A percentile compares a stretch with the other conserved stretches of the same genome.
phyloP scores from a whole-genome alignment of 164 flowering plant species.

The Magnolia sinica region DNA sequence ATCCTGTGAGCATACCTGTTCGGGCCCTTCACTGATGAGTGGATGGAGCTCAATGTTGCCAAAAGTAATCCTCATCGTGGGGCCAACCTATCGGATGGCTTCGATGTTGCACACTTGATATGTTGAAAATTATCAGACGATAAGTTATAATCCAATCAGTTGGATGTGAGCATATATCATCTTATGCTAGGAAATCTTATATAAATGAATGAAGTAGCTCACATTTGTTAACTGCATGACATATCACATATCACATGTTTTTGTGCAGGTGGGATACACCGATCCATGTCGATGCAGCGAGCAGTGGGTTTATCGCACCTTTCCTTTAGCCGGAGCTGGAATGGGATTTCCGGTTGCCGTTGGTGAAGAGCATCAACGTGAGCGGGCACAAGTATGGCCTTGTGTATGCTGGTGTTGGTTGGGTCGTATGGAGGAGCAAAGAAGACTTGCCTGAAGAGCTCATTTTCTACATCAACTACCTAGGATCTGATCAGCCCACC shows the following conservation, averaged over 20 bases:
- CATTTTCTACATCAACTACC: constrained; percentile 68
- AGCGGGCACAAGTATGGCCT: constrained; percentile 80
- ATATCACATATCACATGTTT: not conserved
- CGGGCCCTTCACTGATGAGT: no score
- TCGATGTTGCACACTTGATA: no score
- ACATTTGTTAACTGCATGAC: not conserved
- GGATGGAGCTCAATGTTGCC: no score
- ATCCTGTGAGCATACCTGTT: no score
- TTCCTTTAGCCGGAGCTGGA: constrained; percentile 46
- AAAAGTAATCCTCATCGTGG: no score
- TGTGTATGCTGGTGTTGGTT: constrained; percentile 71
- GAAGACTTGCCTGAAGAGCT: constrained; percentile 71
- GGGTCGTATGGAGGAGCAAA: constrained; percentile 66
- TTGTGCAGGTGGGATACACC: constrained; percentile 50
- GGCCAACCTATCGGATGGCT: no score
- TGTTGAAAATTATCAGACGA: no score
- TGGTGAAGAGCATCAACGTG: constrained; percentile 77
- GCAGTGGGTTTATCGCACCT: constrained; percentile 46
- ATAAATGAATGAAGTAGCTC: not conserved
- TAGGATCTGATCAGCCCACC: constrained; percentile 76
- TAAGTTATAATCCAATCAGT: no score
- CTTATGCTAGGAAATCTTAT: no score
- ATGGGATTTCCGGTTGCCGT: constrained; percentile 71
- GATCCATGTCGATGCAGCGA: constrained; percentile 71
- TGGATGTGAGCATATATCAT: no score